phyloP scores from a whole-genome alignment of 2,329 filamentous ascomycete species.

The Pestalotiopsis sp. region DNA sequence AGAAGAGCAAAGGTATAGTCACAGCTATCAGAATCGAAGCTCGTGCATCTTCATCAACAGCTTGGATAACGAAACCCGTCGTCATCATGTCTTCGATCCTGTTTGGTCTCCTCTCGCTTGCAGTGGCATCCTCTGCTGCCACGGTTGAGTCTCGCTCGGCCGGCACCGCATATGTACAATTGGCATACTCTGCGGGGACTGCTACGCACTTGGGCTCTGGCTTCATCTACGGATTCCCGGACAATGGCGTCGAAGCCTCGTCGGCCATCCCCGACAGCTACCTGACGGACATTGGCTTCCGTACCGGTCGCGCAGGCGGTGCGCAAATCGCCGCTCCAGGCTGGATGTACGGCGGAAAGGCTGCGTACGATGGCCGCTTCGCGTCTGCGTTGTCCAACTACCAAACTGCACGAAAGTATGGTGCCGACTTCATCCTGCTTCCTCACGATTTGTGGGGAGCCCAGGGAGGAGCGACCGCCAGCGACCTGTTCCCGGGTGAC shows the following conservation, averaged over 20 bases:
- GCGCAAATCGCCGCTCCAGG: not conserved
- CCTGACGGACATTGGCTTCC: not conserved
- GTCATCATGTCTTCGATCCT: not conserved
- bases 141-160: not conserved
- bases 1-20: not conserved
- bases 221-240: not conserved
- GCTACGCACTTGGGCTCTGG: not conserved
- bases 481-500: not conserved
- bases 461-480: not conserved
- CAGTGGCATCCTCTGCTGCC: not conserved
- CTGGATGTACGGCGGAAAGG: not conserved
- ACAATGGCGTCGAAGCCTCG: not conserved
- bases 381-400: not conserved
- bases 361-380: not conserved
- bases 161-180: not conserved
- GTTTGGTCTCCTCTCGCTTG: not conserved
- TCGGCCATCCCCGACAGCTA: not conserved
- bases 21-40: not conserved
- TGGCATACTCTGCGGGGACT: not conserved
- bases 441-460: conserved; percentile 3
- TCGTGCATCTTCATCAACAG: not conserved
- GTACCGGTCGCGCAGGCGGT: not conserved
- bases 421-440: conserved; percentile 1
- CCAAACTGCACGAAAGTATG: not conserved
- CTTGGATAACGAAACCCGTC: not conserved